Evolutionary conservation across 139 green algal genomes (phyloP), one percentile per base, ranked within the genome.

Genomic region (Tetratostichococcus sp.): DNA sequence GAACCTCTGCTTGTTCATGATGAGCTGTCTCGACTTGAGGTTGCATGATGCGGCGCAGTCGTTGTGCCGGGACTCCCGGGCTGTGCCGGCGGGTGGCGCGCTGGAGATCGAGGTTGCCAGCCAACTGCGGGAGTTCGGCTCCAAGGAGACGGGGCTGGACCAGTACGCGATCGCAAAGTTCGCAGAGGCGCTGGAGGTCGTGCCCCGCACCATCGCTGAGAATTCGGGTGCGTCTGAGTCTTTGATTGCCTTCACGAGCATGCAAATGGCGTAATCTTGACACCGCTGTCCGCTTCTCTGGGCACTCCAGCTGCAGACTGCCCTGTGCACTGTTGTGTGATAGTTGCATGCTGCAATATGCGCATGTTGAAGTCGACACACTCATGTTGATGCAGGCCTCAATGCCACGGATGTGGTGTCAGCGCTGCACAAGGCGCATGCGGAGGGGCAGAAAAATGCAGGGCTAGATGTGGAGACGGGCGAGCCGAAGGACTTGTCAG

Each of bases 141-240:
- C 74, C 42, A 83, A 80, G 86, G 72, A 97, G 83, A 96, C 94
- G 21, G 95, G 95, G 4, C 86, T 99, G 73, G 94, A 97, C 50
- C 94, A 98, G 87, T 99, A 98, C 78, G 93, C 95, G 43, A 97
- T 98, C 69, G 73, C 86, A 26, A 94, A 97, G 77, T 99, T 92
- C 75, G 95, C 90, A 1, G 91, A 97, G 70, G 84, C 95, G 14
- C 87, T 99, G 50, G 95, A 99, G 85, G 87, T 82, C 21, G 89
- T 98, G 31, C 92, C 95, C 4, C 85, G 93, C 59, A 97, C 86
- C 33, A 88, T 98, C 57, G 91, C 95, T 14, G 95, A 99, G 85
- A 99, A 98, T 85, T 88, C 79, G 6, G 90, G 88, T 4, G 50
- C 11, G 50, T 74, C 88, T 16, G 80, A 90, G 59, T 80, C 85